Conservation (phyloP, 768 basidiomycete species). For the Hypsizygus marmoreus region DNA sequence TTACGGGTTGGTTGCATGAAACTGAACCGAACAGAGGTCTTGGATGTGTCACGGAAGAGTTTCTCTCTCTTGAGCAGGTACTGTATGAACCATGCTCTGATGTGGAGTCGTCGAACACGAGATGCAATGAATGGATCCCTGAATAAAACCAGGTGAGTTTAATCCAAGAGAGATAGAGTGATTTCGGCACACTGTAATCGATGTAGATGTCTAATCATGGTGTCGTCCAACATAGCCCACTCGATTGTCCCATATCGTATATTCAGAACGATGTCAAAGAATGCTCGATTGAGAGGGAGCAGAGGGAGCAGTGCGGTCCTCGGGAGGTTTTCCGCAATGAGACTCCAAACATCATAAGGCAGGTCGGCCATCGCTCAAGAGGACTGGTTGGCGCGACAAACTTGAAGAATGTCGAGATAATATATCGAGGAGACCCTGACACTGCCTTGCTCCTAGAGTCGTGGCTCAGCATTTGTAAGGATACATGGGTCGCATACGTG, state of each 20-base stretch:
- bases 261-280: slow-evolving; percentile 2
- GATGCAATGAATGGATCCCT: slow-evolving; percentile 33
- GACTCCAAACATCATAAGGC: slow-evolving; percentile 3
- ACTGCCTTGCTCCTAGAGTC: too few species aligned
- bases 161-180: neutral
- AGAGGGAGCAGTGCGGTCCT: neutral
- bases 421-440: too few species aligned
- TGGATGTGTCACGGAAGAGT: slow-evolving; percentile 4
- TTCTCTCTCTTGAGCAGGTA: slow-evolving; percentile 28
- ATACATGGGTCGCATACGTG: too few species aligned
- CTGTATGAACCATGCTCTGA: slow-evolving; percentile 44
- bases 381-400: too few species aligned
- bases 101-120: slow-evolving; percentile 34
- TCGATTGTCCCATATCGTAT: slow-evolving; percentile 1
- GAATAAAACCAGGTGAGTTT: neutral
- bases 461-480: too few species aligned
- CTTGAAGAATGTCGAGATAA: too few species aligned
- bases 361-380: slow-evolving; percentile 5
- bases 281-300: slow-evolving; percentile 1
- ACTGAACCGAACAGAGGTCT: too few species aligned
- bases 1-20: too few species aligned
- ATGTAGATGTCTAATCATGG: slow-evolving; percentile 25
- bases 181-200: slow-evolving; percentile 30
- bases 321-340: neutral
- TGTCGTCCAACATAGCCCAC: slow-evolving; percentile 26